Percentiles rank a stretch among this genome's conserved stretches.
Evolutionary conservation across 208 protist species (phyloP).

Genomic region (Acanthamoeba castellanii): DNA sequence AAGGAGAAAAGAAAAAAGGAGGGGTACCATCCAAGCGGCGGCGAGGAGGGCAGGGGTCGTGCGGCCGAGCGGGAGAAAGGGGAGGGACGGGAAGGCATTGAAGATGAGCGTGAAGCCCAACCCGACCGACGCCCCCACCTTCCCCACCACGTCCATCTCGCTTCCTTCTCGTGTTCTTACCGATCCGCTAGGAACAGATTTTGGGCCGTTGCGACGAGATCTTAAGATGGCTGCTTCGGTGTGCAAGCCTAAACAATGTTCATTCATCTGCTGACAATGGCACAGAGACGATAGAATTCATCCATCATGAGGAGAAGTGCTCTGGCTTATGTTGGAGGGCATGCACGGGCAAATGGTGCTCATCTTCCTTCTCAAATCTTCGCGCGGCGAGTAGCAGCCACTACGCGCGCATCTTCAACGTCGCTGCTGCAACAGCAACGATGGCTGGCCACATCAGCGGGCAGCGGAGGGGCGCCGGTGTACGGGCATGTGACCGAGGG

Average conservation of each 20-base stretch:
- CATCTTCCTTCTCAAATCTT: too few relatives aligned
- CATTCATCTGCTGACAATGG: too few relatives aligned
- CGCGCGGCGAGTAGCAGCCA: too few relatives aligned
- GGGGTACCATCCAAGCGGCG: conserved; percentile 20
- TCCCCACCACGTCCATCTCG: neutral
- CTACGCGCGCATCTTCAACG: too few relatives aligned
- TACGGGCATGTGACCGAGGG: conserved; percentile 20
- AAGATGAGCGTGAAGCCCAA: conserved; percentile 35
- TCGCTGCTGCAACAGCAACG: neutral
- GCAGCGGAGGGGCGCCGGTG: neutral
- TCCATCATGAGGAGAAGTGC: too few relatives aligned
- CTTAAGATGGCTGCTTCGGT: too few relatives aligned
- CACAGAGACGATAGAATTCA: too few relatives aligned
- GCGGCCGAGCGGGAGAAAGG: neutral
- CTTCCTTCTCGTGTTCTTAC: neutral
- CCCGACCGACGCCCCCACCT: conserved; percentile 32
- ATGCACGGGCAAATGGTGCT: too few relatives aligned
- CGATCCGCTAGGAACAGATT: neutral
- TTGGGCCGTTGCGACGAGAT: neutral
- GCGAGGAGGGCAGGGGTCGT: conserved; percentile 17
- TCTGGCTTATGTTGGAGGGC: too few relatives aligned
- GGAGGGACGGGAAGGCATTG: conserved; percentile 22
- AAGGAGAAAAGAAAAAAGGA: neutral
- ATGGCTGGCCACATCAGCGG: neutral
- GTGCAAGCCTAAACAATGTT: too few relatives aligned